A percentile compares a stretch with the other conserved stretches of the same genome.
phyloP scores from a whole-genome alignment of 768 basidiomycete species.

The Sarcodon sp. region DNA sequence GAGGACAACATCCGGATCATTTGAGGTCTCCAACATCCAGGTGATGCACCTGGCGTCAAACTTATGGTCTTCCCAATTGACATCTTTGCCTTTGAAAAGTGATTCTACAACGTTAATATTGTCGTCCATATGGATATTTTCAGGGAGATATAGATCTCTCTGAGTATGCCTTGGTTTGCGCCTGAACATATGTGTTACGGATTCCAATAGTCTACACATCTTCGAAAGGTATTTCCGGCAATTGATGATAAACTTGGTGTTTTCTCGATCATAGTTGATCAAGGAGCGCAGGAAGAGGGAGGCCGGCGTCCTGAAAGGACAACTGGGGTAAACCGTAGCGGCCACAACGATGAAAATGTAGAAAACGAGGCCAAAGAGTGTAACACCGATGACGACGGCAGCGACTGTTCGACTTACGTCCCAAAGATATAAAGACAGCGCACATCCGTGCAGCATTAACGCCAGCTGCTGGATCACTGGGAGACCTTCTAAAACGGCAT shows the following conservation, averaged over 20 bases:
- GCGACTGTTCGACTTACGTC: conserved; percentile 3
- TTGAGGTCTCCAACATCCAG: conserved; percentile 12
- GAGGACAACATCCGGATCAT: conserved; percentile 6
- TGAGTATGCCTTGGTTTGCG: background rate
- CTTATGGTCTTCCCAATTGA: background rate
- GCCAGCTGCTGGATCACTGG: conserved; percentile 7
- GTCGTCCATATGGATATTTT: background rate
- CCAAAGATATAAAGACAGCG: conserved; percentile 4
- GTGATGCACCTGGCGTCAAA: conserved; percentile 2
- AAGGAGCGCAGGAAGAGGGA: conserved; percentile 2
- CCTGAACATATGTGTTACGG: background rate
- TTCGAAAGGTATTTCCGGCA: background rate
- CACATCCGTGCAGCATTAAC: conserved; percentile 6
- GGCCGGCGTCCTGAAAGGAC: conserved; percentile 9
- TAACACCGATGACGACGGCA: conserved; percentile 3
- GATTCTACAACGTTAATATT: background rate
- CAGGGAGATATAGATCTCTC: background rate
- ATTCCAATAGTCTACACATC: background rate
- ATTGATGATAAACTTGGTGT: background rate
- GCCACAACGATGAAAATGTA: conserved; percentile 7
- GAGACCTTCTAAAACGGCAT: conserved; percentile 5
- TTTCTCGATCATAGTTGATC: background rate
- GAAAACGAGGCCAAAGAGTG: conserved; percentile 3
- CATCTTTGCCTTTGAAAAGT: background rate
- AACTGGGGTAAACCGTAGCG: conserved; percentile 3